These are phyloP conservation scores for Fomitopsis pulvina DNA, from an alignment of 768 basidiomycete genomes.

Conservation along the genomic window DNA sequence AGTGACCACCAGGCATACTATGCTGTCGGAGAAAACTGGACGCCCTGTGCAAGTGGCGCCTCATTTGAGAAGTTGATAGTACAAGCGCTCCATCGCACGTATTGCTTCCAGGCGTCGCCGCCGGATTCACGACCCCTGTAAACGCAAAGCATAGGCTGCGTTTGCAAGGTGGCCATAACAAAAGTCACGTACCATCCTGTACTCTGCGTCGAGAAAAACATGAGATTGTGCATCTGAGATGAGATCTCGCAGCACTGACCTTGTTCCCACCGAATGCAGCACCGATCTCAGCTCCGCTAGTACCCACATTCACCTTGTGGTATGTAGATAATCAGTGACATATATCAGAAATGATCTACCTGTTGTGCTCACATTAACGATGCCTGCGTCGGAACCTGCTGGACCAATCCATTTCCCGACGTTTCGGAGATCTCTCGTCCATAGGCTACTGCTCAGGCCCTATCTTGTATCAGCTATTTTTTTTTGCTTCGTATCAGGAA, in stretches of 20 bases:
- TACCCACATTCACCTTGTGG: conserved; percentile 55
- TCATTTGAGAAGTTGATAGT: conserved; percentile 91
- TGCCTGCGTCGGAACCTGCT: conserved; percentile 83
- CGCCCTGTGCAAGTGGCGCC: conserved; percentile 89
- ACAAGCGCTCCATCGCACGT: conserved; percentile 87
- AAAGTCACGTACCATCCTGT: conserved; percentile 64
- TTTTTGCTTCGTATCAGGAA: conserved; percentile 34
- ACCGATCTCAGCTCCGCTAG: conserved; percentile 67
- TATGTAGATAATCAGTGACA: neutral
- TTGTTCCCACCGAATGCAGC: conserved; percentile 96
- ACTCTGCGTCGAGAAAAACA: conserved; percentile 40
- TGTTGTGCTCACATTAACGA: conserved; percentile 69
- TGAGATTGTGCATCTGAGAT: neutral
- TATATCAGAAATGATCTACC: too few species aligned
- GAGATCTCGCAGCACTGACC: conserved; percentile 32
- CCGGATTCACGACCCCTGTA: conserved; percentile 91
- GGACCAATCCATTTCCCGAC: conserved; percentile 92
- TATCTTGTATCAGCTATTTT: conserved; percentile 43
- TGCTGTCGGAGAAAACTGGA: conserved; percentile 52
- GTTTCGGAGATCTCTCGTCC: conserved; percentile 80
- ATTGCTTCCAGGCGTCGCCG: conserved; percentile 98
- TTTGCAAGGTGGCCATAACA: conserved; percentile 3
- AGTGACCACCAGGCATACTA: too few species aligned
- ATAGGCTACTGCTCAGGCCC: conserved; percentile 88
- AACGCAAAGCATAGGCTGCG: conserved; percentile 1